A percentile compares a stretch with the other conserved stretches of the same genome.
These are phyloP conservation scores for Bacterosira constricta DNA, from an alignment of 108 stramenopile genomes.

Conservation along the genomic window DNA sequence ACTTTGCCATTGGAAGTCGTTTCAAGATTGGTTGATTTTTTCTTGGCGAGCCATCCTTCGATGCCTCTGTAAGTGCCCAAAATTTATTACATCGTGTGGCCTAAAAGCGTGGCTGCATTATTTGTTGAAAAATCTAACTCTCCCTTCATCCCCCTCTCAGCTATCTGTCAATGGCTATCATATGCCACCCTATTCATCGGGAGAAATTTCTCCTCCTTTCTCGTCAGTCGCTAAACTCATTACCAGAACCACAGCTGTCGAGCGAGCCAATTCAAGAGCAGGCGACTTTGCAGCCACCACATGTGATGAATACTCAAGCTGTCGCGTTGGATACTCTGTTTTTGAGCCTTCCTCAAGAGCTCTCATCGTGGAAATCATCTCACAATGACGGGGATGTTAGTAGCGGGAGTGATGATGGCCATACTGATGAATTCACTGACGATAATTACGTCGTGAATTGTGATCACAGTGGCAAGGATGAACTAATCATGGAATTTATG, in stretches of 20 bases:
- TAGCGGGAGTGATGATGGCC: background rate
- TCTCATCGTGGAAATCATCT: background rate
- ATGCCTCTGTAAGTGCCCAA: conserved; percentile 42
- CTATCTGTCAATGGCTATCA: conserved; percentile 18
- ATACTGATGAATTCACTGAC: background rate
- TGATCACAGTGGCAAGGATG: background rate
- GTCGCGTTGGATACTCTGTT: background rate
- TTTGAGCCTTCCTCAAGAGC: conserved; percentile 5
- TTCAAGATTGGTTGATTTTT: conserved; percentile 31
- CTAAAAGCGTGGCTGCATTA: background rate
- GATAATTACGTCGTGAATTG: background rate
- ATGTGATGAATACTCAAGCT: too few species aligned
- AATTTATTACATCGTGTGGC: too few species aligned
- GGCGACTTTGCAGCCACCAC: too few species aligned
- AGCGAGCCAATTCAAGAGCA: too few species aligned
- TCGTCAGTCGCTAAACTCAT: background rate
- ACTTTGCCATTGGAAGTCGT: conserved; percentile 16
- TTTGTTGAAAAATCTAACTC: background rate
- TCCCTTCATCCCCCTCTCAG: background rate
- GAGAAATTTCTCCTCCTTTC: conserved; percentile 10
- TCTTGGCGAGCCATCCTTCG: conserved; percentile 33
- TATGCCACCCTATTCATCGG: conserved; percentile 29
- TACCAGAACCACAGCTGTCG: too few species aligned
- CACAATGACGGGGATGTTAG: background rate
- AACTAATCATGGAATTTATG: conserved; percentile 1